Evolutionary conservation across 2,329 filamentous ascomycete species (phyloP).

Genomic region (Chrysoporthe austroafricana): DNA sequence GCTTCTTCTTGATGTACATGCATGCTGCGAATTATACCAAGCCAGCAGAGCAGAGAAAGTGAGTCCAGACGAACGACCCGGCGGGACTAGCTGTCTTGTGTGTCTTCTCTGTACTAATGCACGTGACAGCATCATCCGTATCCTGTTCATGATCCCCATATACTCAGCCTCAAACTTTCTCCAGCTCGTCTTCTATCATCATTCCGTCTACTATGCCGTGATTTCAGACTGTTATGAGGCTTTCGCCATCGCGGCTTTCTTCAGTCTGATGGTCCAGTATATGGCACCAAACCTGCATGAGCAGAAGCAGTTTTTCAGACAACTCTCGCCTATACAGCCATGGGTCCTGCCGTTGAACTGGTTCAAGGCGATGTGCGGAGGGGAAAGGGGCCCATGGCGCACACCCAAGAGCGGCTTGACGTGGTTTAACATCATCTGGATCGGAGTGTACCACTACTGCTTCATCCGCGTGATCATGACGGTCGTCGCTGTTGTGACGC

Average conservation of each 20-base stretch:
- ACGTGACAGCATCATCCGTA: conserved; percentile 74
- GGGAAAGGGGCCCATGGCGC: conserved; percentile 69
- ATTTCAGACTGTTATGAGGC: conserved; percentile 87
- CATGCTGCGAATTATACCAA: conserved; percentile 66
- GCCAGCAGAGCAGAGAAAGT: conserved; percentile 63
- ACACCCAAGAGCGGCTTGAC: conserved; percentile 81
- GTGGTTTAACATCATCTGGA: conserved; percentile 89
- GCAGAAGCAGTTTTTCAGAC: conserved; percentile 81
- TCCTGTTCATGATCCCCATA: conserved; percentile 85
- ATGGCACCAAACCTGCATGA: conserved; percentile 75
- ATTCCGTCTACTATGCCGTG: conserved; percentile 81
- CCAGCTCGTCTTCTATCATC: conserved; percentile 73
- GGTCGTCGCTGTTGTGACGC: conserved; percentile 73
- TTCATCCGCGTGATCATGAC: conserved; percentile 81
- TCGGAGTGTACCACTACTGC: conserved; percentile 84
- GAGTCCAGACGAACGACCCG: conserved; percentile 31
- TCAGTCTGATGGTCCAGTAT: conserved; percentile 80
- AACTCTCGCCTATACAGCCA: conserved; percentile 64
- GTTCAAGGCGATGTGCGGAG: conserved; percentile 72
- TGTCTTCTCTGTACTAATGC: conserved; percentile 18
- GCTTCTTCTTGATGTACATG: conserved; percentile 60
- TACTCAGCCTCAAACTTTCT: conserved; percentile 77
- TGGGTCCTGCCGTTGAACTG: conserved; percentile 79
- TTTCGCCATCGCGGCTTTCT: conserved; percentile 86
- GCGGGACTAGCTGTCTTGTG: neutral